Evolutionary conservation across 2,329 filamentous ascomycete species (phyloP), one percentile per base, ranked within the genome.

Genomic region (Plectosphaerella cucumerina): DNA sequence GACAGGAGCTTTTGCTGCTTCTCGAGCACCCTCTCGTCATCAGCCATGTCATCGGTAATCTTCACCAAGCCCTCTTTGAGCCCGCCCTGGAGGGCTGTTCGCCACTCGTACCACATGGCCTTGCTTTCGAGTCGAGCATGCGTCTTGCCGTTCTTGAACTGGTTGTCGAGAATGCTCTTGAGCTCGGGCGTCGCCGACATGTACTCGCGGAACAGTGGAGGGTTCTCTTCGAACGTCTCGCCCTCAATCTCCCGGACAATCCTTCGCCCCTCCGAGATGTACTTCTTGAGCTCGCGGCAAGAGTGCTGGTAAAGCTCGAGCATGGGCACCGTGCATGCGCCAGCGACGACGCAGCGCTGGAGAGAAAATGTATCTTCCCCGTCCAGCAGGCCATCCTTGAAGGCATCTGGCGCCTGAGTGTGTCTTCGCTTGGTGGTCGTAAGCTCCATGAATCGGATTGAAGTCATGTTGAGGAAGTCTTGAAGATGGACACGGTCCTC

Each of bases 91-190:
- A 97, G 79, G 61, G 94, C 93, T 78, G 89, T 93, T 39, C 94
- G 86, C 94, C 94, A 99, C 62, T 93, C 88, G 66, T 99, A 99
- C 94, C 94, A 99, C 75, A 94, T 92, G 51, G 90, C 90, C 65
- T 97, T 97, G 72, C 93, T 97, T 48, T 92, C 76, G 14, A 97
- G 78, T 22, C 94, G 83, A 15, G 93, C 90, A 66, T 96, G 89
- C 0, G 90, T 92, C 74, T 97, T 97, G 68, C 96, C 88, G 62
- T 97, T 97, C 68, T 96, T 94, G 76, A 99, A 94, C 65, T 97
- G 92, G 58, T 89, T 94, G 71, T 99, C 93, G 86, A 99, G 95
- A 48, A 95, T 78, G 4, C 83, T 71, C 62, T 89, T 91, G 64
- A 96, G 85, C 55, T 95, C 90, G 1, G 90, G 83, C 1, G 89